Percentiles rank a stretch among this genome's conserved stretches.
Conservation (phyloP, 148 eudicot genomes). For the Heliamphora exappendiculata region DNA sequence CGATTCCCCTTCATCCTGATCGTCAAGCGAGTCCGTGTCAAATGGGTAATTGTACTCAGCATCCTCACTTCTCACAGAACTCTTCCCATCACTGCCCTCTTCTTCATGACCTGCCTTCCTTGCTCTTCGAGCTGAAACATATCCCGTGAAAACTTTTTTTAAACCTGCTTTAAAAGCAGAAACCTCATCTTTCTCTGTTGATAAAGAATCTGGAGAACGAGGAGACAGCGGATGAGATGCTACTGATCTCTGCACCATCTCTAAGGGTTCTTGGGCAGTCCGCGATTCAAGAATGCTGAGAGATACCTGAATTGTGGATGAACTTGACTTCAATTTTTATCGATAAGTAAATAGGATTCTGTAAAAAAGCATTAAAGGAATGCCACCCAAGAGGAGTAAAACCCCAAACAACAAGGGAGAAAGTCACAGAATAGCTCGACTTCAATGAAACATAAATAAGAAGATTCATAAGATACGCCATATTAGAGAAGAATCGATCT, state of each 20-base stretch:
- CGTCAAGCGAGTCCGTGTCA: conserved; percentile 62
- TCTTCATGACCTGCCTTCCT: conserved; percentile 47
- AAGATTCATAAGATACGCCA: background rate
- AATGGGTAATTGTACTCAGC: conserved; percentile 42
- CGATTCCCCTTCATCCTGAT: conserved; percentile 36
- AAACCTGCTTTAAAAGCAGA: conserved; percentile 38
- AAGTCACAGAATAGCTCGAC: too few relatives aligned
- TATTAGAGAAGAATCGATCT: background rate
- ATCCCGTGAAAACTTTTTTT: conserved; percentile 38
- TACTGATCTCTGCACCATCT: conserved; percentile 24
- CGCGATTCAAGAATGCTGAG: conserved; percentile 37
- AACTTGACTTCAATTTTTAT: background rate
- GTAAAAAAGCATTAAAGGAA: too few relatives aligned
- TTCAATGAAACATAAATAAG: background rate
- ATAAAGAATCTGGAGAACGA: conserved; percentile 27
- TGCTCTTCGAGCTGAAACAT: conserved; percentile 34
- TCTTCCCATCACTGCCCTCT: conserved; percentile 39
- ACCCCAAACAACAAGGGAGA: too few relatives aligned
- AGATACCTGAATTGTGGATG: conserved; percentile 33
- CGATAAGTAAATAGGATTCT: too few relatives aligned
- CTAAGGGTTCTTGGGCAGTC: conserved; percentile 29
- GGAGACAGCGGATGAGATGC: conserved; percentile 40
- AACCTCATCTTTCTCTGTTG: conserved; percentile 35
- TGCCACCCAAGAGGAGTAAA: too few relatives aligned
- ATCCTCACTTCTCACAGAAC: conserved; percentile 38